Base-by-base conservation (phyloP, 192 early-diverging fungal species). In the Umbelopsis isabellina region DNA sequence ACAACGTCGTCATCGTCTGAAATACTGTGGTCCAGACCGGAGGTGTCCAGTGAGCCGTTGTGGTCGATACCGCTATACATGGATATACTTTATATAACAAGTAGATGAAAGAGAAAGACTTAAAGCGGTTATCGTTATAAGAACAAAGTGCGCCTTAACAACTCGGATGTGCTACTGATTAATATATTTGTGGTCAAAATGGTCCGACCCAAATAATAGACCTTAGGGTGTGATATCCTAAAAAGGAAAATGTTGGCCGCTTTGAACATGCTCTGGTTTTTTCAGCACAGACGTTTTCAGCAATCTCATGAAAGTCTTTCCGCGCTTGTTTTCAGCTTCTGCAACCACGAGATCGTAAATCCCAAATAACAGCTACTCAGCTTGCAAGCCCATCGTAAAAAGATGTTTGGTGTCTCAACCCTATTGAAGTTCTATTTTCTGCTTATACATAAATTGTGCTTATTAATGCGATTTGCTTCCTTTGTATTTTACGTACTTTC, bases 1-100 rank as follows among this genome's bases (percentile, higher is more conserved):
- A 61, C 55, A 11, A 61, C 55, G 30, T 61, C 55, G 55, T 61
- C 55, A 18, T 61, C 55, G 13, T 61, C 55, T 30, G 55, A 61
- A 27, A 61, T 61, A 15, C 13, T 35, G 55, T 61, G 25, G 55
- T 61, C 55, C 27, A 35, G 1, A 25, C 13, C 13, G 27, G 27
- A 16, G 18, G 48, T 16, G 55, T 41, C 37, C 37, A 10, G 37
- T 41, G 37, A 41, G 37, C 6, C 15, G 27, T 61, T 61, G 55
- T n/a, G 33, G 4, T 18, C 27, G 33, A 12, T 16, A 27, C 27
- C 30, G 27, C n/a, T 61, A 30, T 18, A 35, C 55, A 35, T 13
- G 16, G 55, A n/a, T 61, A 16, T 8, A 33, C 27, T 10, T 35
- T 30, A 61, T 55, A 16, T 15, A 30, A 33, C 1, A 23, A 61